Evolutionary conservation across 345 rosid species (phyloP), one percentile per base, ranked within the genome.

Genomic region (Rhodamnia rubescens): DNA sequence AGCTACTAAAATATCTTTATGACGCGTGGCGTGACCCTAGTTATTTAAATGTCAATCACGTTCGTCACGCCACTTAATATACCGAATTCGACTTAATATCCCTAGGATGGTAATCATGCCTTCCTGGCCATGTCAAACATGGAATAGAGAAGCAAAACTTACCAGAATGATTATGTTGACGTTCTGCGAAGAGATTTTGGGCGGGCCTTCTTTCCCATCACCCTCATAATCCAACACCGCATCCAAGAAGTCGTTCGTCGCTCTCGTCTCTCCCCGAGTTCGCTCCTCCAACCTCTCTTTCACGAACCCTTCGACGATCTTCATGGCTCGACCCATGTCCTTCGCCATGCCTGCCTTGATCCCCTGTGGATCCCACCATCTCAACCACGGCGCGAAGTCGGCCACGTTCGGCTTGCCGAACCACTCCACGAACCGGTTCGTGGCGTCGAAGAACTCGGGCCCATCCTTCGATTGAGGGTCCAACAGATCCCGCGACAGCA

Each of bases 301-400:
- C 20, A 61, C 74, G 29, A 61, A 29, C 10, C 42, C 74, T 29
- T 61, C 42, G 4, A 42, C 20, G 15, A 61, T 29, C 74, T 61
- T 1, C 74, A 61, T 61, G 74, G 74, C 74, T 61, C 74, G 21
- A 29, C 74, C 42, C 74, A 61, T 1, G 21, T 61, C 86, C 51
- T 44, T 32, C 52, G 49, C 83, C 91, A 84, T 85, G 64, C 83
- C 53, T 82, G 64, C 87, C 82, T 58, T 88, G 52, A 90, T n/a
- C 32, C 89, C 87, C 44, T 88, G 91, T 24, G 85, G 91, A 85
- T 90, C 90, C 29, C 84, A 75, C 74, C 53, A 44, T 81, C 29
- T 81, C 55, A 90, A 74, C 32, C 58, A 82, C 11, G 88, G 90
- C 0, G 85, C 20, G 11, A 61, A 61, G 42, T 61, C 74, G 11